Base-by-base conservation (phyloP, 2,329 filamentous ascomycete species). In the Penicillium sp. region DNA sequence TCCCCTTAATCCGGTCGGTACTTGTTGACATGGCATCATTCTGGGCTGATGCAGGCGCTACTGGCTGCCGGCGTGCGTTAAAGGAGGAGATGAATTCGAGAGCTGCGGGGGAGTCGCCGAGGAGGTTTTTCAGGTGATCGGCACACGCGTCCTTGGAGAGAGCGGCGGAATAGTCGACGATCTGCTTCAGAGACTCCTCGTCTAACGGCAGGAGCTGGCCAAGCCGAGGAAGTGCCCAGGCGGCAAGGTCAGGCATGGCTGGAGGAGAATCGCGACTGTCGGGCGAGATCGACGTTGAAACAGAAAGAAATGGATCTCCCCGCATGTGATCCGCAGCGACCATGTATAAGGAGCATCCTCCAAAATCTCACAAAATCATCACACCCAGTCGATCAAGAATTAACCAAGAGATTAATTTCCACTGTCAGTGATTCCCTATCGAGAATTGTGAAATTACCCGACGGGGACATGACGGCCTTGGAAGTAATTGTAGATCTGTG, bases 111-210 rank as follows among this genome's bases (percentile, higher is more conserved):
- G 86, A 89, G 63, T 94, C 88, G 34, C 91, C 93, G 0, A 98
- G 78, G 37, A 98, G 73, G 59, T 93, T 88, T 63, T 83, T 85
- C 46, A 98, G 84, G 65, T 97, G 88, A 28, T 89, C 83, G 35
- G 81, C 88, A 10, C 87, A 86, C 49, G 84, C 86, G 36, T 81
- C 70, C 59, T 85, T 89, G 6, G 88, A 81, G 7, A 97, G 76
- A 0, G 82, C 84, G 23, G 80, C 73, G 2, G 87, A 82, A 63
- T 96, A 96, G 33, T 87, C 81, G 51, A 97, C 75, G 29, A 96
- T 78, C 60, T 97, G 87, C 58, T 82, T 80, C 20, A 97, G 74
- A 27, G 91, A 89, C 9, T 86, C 82, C 23, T 94, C 82, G 23
- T 94, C 89, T 8, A 97, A 74, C 6, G 89, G 88, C 1, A 98